Percentiles rank a stretch among this genome's conserved stretches.
Conservation (phyloP, 208 protist species). For the Acanthamoeba rhysodes region DNA sequence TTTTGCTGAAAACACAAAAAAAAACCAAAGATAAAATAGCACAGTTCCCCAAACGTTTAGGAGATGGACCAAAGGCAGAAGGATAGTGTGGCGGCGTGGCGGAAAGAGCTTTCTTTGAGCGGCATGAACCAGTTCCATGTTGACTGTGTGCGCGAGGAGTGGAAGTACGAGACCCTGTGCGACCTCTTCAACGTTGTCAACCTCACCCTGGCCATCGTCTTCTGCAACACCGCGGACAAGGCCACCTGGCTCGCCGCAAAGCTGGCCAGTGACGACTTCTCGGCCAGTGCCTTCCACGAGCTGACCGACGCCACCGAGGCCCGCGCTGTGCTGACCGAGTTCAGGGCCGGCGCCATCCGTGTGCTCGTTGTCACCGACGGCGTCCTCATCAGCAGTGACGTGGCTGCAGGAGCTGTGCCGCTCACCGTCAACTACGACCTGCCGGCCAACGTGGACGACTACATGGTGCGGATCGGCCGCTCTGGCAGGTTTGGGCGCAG, state of each 20-base stretch:
- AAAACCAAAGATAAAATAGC: too few relatives aligned
- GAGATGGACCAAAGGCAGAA: too few relatives aligned
- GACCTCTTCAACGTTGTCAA: slow-evolving; percentile 94
- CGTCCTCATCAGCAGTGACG: slow-evolving; percentile 91
- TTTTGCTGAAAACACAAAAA: too few relatives aligned
- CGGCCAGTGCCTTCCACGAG: too few relatives aligned
- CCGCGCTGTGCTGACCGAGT: not conserved
- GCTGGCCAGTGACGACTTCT: too few relatives aligned
- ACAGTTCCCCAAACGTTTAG: too few relatives aligned
- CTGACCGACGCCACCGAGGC: too few relatives aligned
- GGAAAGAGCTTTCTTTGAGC: too few relatives aligned
- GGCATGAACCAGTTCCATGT: slow-evolving; percentile 99
- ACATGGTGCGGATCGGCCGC: slow-evolving; percentile 91
- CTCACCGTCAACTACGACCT: slow-evolving; percentile 99
- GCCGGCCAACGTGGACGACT: slow-evolving; percentile 91
- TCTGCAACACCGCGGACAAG: slow-evolving; percentile 94
- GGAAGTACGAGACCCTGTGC: slow-evolving; percentile 98
- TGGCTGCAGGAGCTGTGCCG: slow-evolving; percentile 98
- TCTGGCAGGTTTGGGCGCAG: slow-evolving; percentile 96
- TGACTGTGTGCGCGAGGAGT: slow-evolving; percentile 95
- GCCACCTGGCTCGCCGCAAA: too few relatives aligned
- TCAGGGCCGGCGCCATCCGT: not conserved
- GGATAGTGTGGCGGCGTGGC: too few relatives aligned
- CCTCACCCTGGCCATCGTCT: slow-evolving; percentile 98
- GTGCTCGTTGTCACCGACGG: slow-evolving; percentile 99